phyloP scores from a whole-genome alignment of 1,139 yeast genomes.

The Debaryomyces coudertii region DNA sequence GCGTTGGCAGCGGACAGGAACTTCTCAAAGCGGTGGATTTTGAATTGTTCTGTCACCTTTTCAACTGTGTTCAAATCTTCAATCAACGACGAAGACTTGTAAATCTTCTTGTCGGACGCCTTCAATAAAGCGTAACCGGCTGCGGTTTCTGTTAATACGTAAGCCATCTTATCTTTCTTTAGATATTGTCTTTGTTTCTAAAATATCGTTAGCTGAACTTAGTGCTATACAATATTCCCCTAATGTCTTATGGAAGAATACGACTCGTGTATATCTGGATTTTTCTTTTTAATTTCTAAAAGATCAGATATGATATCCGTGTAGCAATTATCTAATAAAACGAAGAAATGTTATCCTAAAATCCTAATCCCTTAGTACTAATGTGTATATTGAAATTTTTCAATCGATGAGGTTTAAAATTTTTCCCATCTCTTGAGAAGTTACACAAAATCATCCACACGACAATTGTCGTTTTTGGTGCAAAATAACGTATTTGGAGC shows the following conservation, averaged over 20 bases:
- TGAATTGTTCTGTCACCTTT: slow-evolving; percentile 77
- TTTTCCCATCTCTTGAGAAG: slow-evolving; percentile 13
- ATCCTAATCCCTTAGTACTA: slow-evolving; percentile 3
- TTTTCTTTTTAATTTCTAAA: not conserved
- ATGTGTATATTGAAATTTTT: slow-evolving; percentile 17
- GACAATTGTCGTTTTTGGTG: slow-evolving; percentile 9
- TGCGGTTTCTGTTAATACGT: slow-evolving; percentile 94
- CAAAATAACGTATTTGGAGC: slow-evolving; percentile 6
- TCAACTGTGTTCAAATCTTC: slow-evolving; percentile 83
- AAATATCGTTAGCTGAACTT: not conserved
- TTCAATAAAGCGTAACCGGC: slow-evolving; percentile 98
- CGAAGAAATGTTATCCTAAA: slow-evolving; percentile 6
- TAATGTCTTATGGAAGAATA: not conserved
- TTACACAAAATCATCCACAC: slow-evolving; percentile 2
- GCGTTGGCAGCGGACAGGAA: slow-evolving; percentile 95
- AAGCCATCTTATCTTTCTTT: slow-evolving; percentile 61
- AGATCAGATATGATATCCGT: slow-evolving; percentile 5
- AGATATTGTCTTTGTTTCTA: slow-evolving; percentile 4
- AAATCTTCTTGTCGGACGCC: slow-evolving; percentile 96
- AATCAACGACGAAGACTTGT: slow-evolving; percentile 76
- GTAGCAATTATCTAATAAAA: slow-evolving; percentile 4
- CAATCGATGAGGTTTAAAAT: slow-evolving; percentile 27
- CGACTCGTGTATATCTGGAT: not conserved
- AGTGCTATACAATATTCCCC: slow-evolving; percentile 1
- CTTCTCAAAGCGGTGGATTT: slow-evolving; percentile 93